phyloP scores from a whole-genome alignment of 768 basidiomycete species.

The Leccinellum rugosiceps region DNA sequence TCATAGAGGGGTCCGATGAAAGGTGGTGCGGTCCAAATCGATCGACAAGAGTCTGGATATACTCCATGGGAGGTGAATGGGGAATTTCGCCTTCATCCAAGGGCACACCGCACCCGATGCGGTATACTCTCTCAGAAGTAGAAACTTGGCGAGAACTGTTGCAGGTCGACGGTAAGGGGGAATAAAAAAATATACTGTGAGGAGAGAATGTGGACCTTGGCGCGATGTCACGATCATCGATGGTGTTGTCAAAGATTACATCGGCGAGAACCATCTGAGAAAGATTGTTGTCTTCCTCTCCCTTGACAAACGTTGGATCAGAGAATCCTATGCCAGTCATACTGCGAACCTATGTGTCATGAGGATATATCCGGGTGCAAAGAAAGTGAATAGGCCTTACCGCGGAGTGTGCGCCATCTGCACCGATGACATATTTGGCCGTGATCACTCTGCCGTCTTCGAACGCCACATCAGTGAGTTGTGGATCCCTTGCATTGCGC shows the following conservation, averaged over 20 bases:
- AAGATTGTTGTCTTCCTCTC: conserved; percentile 28
- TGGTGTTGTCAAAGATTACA: conserved; percentile 32
- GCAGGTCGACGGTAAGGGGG: conserved; percentile 35
- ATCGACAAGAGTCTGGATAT: conserved; percentile 44
- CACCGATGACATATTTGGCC: conserved; percentile 47
- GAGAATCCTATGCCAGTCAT: conserved; percentile 40
- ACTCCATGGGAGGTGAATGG: conserved; percentile 35
- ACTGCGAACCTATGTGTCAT: conserved; percentile 37
- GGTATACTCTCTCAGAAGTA: conserved; percentile 29
- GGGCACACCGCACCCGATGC: conserved; percentile 42
- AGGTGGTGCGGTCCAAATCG: conserved; percentile 35
- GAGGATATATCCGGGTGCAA: not conserved
- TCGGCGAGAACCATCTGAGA: conserved; percentile 47
- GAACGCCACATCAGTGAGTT: conserved; percentile 40
- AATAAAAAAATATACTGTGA: conserved; percentile 33
- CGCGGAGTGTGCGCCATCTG: conserved; percentile 47
- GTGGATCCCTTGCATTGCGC: conserved; percentile 24
- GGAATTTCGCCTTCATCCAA: conserved; percentile 34
- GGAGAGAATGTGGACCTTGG: conserved; percentile 24
- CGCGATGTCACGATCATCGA: not conserved
- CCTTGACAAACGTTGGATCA: conserved; percentile 37
- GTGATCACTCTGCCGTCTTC: conserved; percentile 43
- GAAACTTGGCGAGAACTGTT: conserved; percentile 11
- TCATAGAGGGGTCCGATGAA: conserved; percentile 35
- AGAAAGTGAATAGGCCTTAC: conserved; percentile 28